A percentile compares a stretch with the other conserved stretches of the same genome.
phyloP scores from a whole-genome alignment of 1,139 yeast species.

The Hemisphaericaspora subhashii region DNA sequence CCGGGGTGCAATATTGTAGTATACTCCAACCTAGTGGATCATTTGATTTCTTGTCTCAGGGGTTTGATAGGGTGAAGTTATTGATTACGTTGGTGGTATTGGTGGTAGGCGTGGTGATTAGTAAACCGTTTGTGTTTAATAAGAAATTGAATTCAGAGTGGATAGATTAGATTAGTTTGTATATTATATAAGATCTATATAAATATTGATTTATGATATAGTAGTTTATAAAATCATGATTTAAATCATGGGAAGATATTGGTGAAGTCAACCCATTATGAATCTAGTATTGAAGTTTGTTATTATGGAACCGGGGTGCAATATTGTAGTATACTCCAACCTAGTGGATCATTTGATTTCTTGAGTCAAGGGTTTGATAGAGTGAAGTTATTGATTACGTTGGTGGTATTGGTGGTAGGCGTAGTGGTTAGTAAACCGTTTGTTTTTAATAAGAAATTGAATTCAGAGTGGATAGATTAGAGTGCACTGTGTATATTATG shows the following conservation, averaged over 20 bases:
- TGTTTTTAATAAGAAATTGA: slow-evolving; percentile 51
- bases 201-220: slow-evolving; percentile 14
- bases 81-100: slow-evolving; percentile 58
- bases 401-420: slow-evolving; percentile 49
- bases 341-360: slow-evolving; percentile 82
- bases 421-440: slow-evolving; percentile 54
- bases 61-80: slow-evolving; percentile 69
- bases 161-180: slow-evolving; percentile 21
- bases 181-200: neutral
- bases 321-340: slow-evolving; percentile 75
- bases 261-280: slow-evolving; percentile 68
- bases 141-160: slow-evolving; percentile 45
- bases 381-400: slow-evolving; percentile 60
- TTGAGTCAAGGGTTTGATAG: slow-evolving; percentile 69
- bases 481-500: neutral
- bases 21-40: slow-evolving; percentile 78
- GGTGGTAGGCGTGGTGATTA: slow-evolving; percentile 39
- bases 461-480: slow-evolving; percentile 32
- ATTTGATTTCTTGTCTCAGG: slow-evolving; percentile 70
- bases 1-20: slow-evolving; percentile 72
- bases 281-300: slow-evolving; percentile 77
- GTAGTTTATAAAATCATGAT: slow-evolving; percentile 24
- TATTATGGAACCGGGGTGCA: slow-evolving; percentile 59
- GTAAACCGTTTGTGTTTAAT: slow-evolving; percentile 59
- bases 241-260: slow-evolving; percentile 29